Percentiles rank a stretch among this genome's conserved stretches.
These are phyloP conservation scores for Agaricus sinodeliciosus DNA, from an alignment of 768 basidiomycete genomes.

Conservation along the genomic window DNA sequence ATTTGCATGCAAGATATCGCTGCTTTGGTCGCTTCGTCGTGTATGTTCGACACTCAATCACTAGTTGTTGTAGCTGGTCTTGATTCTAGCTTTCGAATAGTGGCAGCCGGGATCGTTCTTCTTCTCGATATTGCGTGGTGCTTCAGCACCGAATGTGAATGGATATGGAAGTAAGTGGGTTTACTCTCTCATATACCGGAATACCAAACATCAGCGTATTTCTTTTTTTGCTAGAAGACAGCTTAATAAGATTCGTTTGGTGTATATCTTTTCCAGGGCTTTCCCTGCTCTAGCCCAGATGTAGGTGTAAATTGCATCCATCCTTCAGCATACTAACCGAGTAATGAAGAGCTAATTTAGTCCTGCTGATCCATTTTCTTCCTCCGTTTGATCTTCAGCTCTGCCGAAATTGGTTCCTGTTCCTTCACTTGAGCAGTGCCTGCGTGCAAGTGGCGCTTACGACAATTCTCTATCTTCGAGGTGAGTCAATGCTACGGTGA, in stretches of 20 bases:
- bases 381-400: neutral
- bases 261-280: neutral
- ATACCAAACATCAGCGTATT: no score
- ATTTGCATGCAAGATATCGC: neutral
- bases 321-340: neutral
- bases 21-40: neutral
- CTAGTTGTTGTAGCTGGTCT: neutral
- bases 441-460: neutral
- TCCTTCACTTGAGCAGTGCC: neutral
- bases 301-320: neutral
- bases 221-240: neutral
- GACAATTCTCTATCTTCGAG: neutral
- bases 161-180: neutral
- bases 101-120: neutral
- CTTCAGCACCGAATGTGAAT: neutral
- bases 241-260: neutral
- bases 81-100: neutral
- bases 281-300: neutral
- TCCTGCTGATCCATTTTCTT: neutral
- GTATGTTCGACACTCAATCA: neutral
- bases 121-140: neutral
- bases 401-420: constrained; percentile 1
- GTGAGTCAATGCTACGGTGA: neutral
- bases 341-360: neutral
- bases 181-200: no score